Base-by-base conservation (phyloP, 768 basidiomycete species). In the Hypsizygus marmoreus region DNA sequence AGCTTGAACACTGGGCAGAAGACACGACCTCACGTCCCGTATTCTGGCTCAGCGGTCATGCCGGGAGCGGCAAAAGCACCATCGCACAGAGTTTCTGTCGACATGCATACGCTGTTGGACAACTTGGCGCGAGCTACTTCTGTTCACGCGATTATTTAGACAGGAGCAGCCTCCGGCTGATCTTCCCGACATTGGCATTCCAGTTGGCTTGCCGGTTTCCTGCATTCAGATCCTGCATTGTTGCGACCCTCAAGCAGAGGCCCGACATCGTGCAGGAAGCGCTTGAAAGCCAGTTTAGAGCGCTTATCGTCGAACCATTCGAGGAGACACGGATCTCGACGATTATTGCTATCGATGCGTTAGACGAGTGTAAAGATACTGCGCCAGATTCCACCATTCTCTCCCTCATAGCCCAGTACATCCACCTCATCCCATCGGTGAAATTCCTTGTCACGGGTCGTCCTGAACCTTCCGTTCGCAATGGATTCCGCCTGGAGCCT, bases 31-130 rank as follows among this genome's bases (percentile, higher is more conserved):
- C 37, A 6, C 17, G 20, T 3, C 14, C 26, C 4, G 45, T 58
- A 25, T 58, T 41, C 38, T 62, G 60, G 60, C 47, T 62, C 12
- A 58, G 50, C 20, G 60, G 58, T 17, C 35, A 43, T n/a, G 54
- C 56, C 17, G 60, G 60, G 6, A 55, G 42, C 6, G 60, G 60
- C 3, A 62, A 62, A 43, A 52, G 41, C 13, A 56, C 60, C 10
- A 53, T 62, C 26, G 53, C 57, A 6, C 37, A 55, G 19, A 55
- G 43, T 9, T 53, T 62, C 40, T 53, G 54, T 14, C 39, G 53
- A 22, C 32, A 25, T 7, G n/a, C 36, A 2, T 41, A 35, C 16
- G 28, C 28, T 2, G 38, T 42, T 39, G 48, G 49, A 1, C 7
- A 9, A 4, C 55, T 56, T n/a, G 49, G 44, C 3, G 44, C 23